phyloP scores from a whole-genome alignment of 768 basidiomycete species.

The Suillus lakei region DNA sequence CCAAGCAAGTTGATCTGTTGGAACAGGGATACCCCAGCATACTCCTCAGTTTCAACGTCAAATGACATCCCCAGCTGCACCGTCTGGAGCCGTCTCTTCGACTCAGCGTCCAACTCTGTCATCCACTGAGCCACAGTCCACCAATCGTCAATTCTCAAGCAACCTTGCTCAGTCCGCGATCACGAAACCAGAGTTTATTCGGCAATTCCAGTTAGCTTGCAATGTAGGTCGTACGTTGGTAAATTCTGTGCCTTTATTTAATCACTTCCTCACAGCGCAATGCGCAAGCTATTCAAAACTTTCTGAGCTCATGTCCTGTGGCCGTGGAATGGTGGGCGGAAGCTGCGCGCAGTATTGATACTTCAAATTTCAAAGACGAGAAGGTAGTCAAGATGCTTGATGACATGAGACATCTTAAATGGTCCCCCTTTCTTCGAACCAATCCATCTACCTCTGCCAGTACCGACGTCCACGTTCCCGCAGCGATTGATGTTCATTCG shows the following conservation, averaged over 20 bases:
- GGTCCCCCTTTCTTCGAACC: neutral
- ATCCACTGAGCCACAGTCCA: neutral
- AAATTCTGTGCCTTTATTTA: neutral
- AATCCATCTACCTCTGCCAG: neutral
- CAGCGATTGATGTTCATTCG: neutral
- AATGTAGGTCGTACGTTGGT: slow-evolving; percentile 20
- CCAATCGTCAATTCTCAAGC: neutral
- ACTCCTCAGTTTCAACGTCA: neutral
- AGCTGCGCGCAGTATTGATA: slow-evolving; percentile 1
- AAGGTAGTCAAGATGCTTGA: neutral
- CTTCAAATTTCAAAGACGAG: neutral
- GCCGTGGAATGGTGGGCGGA: slow-evolving; percentile 3
- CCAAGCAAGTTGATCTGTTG: neutral
- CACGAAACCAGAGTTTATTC: slow-evolving; percentile 24
- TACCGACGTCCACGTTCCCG: neutral
- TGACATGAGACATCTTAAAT: neutral
- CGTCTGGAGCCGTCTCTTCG: neutral
- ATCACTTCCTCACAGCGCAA: neutral
- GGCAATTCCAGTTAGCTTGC: slow-evolving; percentile 24
- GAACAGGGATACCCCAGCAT: neutral
- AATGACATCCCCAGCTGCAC: neutral
- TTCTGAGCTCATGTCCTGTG: neutral
- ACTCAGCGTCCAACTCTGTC: neutral
- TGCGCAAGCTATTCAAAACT: neutral
- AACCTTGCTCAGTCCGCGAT: neutral